These are phyloP conservation scores for Cenchrus fungigraminus DNA, from an alignment of 176 grass and related monocot genomes.

Conservation along the genomic window DNA sequence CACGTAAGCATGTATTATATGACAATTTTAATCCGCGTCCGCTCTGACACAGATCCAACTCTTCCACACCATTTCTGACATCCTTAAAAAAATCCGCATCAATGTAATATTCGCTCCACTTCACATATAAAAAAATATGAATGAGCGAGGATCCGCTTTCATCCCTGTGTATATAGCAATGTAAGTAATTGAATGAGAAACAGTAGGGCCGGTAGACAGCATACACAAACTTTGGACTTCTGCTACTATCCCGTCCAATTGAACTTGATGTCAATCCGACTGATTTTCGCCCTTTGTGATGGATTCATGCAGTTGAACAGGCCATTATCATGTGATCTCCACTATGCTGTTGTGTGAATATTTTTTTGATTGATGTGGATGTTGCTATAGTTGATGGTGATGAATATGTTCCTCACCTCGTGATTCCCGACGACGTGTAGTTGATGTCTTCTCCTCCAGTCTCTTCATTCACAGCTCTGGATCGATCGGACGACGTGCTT, in stretches of 20 bases:
- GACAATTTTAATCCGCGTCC: no score
- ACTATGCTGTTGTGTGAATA: background rate
- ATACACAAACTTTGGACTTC: background rate
- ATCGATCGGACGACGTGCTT: background rate
- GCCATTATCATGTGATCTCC: background rate
- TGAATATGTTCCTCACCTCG: background rate
- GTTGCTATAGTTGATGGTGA: background rate
- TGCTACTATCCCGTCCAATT: background rate
- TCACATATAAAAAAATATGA: no score
- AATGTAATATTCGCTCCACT: no score
- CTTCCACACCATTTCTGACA: no score
- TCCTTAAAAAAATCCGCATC: no score
- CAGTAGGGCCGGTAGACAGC: background rate
- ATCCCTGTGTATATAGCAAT: no score
- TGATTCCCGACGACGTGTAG: background rate
- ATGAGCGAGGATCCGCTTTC: no score
- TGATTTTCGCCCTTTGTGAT: background rate
- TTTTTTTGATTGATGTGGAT: background rate
- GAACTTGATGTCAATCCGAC: background rate
- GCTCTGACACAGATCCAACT: no score
- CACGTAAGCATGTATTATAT: no score
- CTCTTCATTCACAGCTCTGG: background rate
- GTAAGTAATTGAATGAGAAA: no score
- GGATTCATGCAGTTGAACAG: background rate
- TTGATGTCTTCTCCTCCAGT: background rate